These are phyloP conservation scores for Scytalidium sp. DNA, from an alignment of 2,329 filamentous ascomycete species.

Conservation along the genomic window DNA sequence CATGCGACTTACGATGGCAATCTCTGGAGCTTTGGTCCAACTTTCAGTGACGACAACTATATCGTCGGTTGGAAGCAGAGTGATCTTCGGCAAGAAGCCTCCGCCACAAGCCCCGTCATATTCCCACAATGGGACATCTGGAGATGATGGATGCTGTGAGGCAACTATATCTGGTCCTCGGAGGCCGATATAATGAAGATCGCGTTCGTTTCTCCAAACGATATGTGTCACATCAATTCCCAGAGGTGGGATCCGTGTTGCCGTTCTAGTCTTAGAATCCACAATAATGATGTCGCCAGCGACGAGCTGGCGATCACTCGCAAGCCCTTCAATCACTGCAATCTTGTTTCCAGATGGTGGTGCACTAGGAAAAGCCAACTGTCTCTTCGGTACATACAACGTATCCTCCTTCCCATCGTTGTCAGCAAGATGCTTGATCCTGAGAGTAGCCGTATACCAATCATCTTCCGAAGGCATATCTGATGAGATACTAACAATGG, in stretches of 20 bases:
- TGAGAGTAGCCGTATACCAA: conserved; percentile 4
- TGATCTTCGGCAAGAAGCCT: neutral
- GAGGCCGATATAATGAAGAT: neutral
- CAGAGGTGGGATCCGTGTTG: neutral
- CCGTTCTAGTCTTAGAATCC: neutral
- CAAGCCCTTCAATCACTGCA: conserved; percentile 1
- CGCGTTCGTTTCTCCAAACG: neutral
- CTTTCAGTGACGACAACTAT: neutral
- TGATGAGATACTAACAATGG: neutral
- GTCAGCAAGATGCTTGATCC: neutral
- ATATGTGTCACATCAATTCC: neutral
- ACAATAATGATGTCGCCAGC: conserved; percentile 5
- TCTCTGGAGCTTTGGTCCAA: neutral
- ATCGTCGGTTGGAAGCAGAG: neutral
- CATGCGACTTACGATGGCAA: neutral
- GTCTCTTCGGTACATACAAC: conserved; percentile 3
- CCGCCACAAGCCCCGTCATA: neutral
- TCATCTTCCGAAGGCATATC: conserved; percentile 1
- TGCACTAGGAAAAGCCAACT: neutral
- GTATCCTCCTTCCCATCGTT: neutral
- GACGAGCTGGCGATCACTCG: conserved; percentile 2
- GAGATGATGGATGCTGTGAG: neutral
- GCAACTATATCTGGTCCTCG: neutral
- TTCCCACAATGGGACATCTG: neutral
- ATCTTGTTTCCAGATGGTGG: conserved; percentile 1